phyloP scores from a whole-genome alignment of 2,329 filamentous ascomycete species.

The Pseudogymnoascus sp. region DNA sequence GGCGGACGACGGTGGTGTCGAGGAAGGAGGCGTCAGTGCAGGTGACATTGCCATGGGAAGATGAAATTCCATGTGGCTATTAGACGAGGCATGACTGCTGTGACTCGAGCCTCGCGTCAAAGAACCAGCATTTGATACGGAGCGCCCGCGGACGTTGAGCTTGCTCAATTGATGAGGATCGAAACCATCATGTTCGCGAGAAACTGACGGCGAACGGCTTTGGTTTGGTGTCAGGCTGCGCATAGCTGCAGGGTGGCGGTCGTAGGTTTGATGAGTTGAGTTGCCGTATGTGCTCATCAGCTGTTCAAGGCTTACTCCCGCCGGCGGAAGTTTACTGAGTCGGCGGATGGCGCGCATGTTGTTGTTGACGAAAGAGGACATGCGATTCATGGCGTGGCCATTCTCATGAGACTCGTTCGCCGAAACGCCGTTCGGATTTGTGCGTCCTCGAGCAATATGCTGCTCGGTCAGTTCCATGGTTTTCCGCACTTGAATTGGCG shows the following conservation, averaged over 20 bases:
- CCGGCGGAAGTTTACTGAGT: conserved; percentile 33
- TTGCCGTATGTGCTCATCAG: conserved; percentile 16
- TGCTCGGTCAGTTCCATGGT: conserved; percentile 34
- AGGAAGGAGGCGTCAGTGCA: background rate
- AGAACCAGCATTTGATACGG: background rate
- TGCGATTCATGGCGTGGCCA: conserved; percentile 35
- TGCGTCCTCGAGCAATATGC: conserved; percentile 31
- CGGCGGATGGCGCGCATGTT: conserved; percentile 38
- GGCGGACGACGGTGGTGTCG: background rate
- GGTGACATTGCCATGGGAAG: conserved; percentile 4
- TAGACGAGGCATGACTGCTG: conserved; percentile 10
- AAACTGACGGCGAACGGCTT: background rate
- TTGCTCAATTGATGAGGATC: conserved; percentile 6
- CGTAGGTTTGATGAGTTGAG: background rate
- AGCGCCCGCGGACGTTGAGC: conserved; percentile 9
- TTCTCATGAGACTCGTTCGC: conserved; percentile 37
- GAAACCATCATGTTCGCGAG: background rate
- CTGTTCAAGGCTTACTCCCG: conserved; percentile 15
- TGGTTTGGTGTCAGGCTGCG: background rate
- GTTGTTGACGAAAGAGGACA: conserved; percentile 37
- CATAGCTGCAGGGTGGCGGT: background rate
- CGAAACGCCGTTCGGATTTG: conserved; percentile 29
- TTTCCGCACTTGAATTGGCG: conserved; percentile 16
- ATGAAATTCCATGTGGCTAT: background rate
- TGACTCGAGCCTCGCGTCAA: background rate